phyloP scores from a whole-genome alignment of 1,284 basidiomycete genomes.

The Cryptococcus sp. region DNA sequence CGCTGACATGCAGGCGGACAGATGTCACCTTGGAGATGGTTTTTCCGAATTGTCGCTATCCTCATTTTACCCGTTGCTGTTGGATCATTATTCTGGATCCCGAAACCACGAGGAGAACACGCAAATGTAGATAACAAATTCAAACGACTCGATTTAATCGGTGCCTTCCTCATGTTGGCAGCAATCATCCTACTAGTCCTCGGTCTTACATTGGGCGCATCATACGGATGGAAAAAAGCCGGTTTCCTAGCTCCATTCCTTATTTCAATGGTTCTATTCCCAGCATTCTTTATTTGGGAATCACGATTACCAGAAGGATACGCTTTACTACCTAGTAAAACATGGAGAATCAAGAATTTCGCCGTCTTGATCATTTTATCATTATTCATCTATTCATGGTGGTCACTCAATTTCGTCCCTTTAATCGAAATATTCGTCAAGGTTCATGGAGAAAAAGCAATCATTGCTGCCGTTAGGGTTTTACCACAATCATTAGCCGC shows the following conservation, averaged over 20 bases:
- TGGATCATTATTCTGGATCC: conserved; percentile 17
- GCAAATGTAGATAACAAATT: conserved; percentile 13
- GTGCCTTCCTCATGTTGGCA: conserved; percentile 24
- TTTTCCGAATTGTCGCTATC: conserved; percentile 42
- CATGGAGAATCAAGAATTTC: conserved; percentile 43
- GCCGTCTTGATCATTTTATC: conserved; percentile 34
- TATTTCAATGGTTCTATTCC: conserved; percentile 22
- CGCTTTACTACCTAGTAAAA: conserved; percentile 35
- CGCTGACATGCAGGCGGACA: too few species aligned
- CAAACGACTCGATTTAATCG: conserved; percentile 26
- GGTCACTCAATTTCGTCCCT: conserved; percentile 22
- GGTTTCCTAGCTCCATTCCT: conserved; percentile 30
- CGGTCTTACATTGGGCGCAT: conserved; percentile 30
- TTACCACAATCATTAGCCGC: conserved; percentile 15
- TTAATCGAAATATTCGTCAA: conserved; percentile 14
- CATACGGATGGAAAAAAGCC: conserved; percentile 21
- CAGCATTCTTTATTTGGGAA: conserved; percentile 31
- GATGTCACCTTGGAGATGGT: conserved; percentile 34
- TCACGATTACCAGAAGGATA: conserved; percentile 23
- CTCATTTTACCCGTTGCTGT: conserved; percentile 12
- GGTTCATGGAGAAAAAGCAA: conserved; percentile 6
- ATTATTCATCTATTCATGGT: conserved; percentile 38
- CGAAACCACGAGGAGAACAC: conserved; percentile 11
- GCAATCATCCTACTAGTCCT: conserved; percentile 27
- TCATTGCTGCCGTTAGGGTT: conserved; percentile 17